Conservation (phyloP, 148 eudicot species). For the Vaccinium darrowii region DNA sequence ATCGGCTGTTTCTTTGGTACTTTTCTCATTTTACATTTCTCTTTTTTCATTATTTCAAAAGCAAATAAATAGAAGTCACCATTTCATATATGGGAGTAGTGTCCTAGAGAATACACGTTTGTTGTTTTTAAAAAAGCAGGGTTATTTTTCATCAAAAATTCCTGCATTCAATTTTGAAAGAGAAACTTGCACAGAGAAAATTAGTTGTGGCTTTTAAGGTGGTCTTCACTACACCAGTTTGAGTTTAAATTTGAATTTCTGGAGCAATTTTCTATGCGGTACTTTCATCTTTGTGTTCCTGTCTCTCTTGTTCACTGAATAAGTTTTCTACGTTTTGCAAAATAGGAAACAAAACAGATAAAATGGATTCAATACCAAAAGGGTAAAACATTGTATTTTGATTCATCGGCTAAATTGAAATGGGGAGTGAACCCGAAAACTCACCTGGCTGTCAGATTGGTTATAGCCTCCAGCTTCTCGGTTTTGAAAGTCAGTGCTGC, state of each 20-base stretch:
- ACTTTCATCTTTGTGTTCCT: background rate
- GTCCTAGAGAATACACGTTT: background rate
- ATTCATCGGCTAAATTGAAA: background rate
- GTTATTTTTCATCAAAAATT: background rate
- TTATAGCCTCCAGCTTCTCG: background rate
- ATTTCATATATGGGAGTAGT: background rate
- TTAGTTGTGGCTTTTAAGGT: background rate
- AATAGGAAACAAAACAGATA: background rate
- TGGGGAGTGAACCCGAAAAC: background rate
- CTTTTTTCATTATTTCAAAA: background rate
- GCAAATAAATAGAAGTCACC: background rate
- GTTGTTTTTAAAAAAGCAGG: background rate
- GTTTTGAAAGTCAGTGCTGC: constrained; percentile 33
- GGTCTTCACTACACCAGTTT: background rate
- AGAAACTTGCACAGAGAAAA: background rate
- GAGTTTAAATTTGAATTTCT: background rate
- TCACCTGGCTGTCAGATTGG: constrained; percentile 8
- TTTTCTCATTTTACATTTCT: background rate
- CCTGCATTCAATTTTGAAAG: background rate
- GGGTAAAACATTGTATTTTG: background rate
- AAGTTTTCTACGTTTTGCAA: background rate
- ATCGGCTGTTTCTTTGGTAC: background rate
- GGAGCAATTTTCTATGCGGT: background rate
- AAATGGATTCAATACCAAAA: background rate
- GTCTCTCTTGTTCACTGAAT: background rate